Base-by-base conservation (phyloP, 345 rosid species). In the Populus ilicifolia region DNA sequence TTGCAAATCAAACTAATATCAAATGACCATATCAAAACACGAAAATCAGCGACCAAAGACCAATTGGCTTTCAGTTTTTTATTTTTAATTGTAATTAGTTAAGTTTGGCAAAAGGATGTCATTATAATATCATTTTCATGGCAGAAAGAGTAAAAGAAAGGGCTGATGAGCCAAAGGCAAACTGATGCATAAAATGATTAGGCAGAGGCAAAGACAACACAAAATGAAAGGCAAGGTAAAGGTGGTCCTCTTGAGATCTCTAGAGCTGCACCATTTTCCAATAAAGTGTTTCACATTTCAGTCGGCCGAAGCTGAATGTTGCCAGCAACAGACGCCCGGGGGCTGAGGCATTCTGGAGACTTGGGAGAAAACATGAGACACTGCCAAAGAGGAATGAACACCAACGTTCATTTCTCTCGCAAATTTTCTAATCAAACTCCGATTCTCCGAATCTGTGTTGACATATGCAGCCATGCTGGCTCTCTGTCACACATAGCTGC, bases 141-240 rank as follows among this genome's bases (percentile, higher is more conserved):
- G 29, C 59, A 30, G 61, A 50, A 67, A 69, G 33, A 38, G 54
- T 25, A 8, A 50, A 33, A 50, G 29, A 13, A 50, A 67, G n/a
- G 11, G 72, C 50, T 29, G 43, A 62, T 62, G 77, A 41, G 3
- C 69, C 18, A 25, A 41, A 73, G 23, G 76, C 36, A 59, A 73
- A 27, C 6, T 3, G 21, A 38, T 30, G 25, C 13, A 1, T 36
- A 23, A 21, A 74, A 59, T 27, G 77, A 75, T 61, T 65, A 46
- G n/a, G 39, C 9, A 5, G 38, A 46, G 29, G 63, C 14, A 59
- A 67, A 67, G 67, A 27, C n/a, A 52, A 33, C 69, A 39, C 74
- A 69, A 41, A 69, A 69, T 76, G 39, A 69, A 54, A 56, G 73
- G 59, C 27, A 39, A 43, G 38, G 70, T 35, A 25, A 48, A 17